These are phyloP conservation scores for Jaltomata sinuosa DNA, from an alignment of 257 asterid genomes.

Conservation along the genomic window DNA sequence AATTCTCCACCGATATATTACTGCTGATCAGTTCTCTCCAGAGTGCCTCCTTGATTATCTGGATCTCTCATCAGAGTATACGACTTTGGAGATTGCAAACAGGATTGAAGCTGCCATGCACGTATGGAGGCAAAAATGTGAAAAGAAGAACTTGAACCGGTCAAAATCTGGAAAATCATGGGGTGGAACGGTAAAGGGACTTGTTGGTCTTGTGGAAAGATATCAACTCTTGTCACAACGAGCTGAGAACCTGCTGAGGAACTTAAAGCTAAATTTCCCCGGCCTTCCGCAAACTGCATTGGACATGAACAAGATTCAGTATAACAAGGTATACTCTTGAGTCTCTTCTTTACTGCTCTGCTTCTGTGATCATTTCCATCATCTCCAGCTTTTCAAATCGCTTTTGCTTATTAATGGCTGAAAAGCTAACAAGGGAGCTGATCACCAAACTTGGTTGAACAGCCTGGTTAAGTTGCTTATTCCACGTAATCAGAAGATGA, in stretches of 20 bases:
- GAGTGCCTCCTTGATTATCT: constrained; percentile 63
- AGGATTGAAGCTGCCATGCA: constrained; percentile 69
- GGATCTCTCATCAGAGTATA: constrained; percentile 73
- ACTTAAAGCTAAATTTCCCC: constrained; percentile 66
- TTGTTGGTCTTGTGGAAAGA: constrained; percentile 44
- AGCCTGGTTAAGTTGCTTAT: neutral
- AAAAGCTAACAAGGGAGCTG: neutral
- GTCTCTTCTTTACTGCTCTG: neutral
- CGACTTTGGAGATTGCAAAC: constrained; percentile 64
- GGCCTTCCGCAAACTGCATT: constrained; percentile 79
- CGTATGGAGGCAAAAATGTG: constrained; percentile 60
- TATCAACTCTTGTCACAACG: constrained; percentile 51
- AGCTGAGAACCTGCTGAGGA: constrained; percentile 62
- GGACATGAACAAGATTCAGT: constrained; percentile 74
- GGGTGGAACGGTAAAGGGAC: constrained; percentile 62
- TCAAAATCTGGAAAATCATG: constrained; percentile 34
- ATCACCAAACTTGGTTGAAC: neutral
- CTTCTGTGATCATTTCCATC: neutral
- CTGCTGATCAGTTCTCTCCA: constrained; percentile 69
- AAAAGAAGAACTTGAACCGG: constrained; percentile 36
- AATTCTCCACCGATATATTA: constrained; percentile 49
- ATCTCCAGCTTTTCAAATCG: neutral
- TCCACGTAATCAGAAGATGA: neutral
- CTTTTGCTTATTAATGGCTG: neutral
- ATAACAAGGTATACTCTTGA: constrained; percentile 54